These are phyloP conservation scores for Solanum sejunctum DNA, from an alignment of 257 asterid genomes.

Conservation along the genomic window DNA sequence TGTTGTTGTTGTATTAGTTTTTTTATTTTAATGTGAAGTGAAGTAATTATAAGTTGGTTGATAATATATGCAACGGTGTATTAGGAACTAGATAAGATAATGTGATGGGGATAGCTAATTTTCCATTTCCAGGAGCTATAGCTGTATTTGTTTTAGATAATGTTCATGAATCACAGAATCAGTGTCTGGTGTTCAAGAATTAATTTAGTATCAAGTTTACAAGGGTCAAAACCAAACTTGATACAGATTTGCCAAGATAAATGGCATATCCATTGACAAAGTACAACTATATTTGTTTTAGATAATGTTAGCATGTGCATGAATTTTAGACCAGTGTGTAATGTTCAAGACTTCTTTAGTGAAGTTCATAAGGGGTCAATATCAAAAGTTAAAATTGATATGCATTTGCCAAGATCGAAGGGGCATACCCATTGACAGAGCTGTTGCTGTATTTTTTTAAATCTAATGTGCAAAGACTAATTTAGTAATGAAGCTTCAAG, in stretches of 20 bases:
- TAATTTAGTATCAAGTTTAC: neutral
- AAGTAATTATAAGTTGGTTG: neutral
- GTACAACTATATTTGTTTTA: neutral
- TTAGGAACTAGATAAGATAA: neutral
- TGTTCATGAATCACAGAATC: neutral
- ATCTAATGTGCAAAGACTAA: neutral
- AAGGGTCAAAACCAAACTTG: neutral
- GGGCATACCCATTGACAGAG: neutral
- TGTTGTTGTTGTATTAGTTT: too few species aligned
- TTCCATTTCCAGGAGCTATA: neutral
- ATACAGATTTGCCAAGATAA: neutral
- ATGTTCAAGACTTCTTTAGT: neutral
- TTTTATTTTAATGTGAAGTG: neutral
- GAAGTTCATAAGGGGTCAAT: neutral
- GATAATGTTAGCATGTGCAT: neutral
- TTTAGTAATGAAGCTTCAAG: neutral
- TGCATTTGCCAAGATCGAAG: neutral
- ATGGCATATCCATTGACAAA: neutral
- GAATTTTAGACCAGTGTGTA: neutral
- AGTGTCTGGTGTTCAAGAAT: neutral
- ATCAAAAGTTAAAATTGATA: neutral
- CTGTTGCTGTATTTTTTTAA: neutral
- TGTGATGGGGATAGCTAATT: neutral
- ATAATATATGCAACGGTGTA: neutral
- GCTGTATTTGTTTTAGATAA: neutral